These are phyloP conservation scores for Sarocladium strictum DNA, from an alignment of 2,329 filamentous ascomycete genomes.

Conservation along the genomic window DNA sequence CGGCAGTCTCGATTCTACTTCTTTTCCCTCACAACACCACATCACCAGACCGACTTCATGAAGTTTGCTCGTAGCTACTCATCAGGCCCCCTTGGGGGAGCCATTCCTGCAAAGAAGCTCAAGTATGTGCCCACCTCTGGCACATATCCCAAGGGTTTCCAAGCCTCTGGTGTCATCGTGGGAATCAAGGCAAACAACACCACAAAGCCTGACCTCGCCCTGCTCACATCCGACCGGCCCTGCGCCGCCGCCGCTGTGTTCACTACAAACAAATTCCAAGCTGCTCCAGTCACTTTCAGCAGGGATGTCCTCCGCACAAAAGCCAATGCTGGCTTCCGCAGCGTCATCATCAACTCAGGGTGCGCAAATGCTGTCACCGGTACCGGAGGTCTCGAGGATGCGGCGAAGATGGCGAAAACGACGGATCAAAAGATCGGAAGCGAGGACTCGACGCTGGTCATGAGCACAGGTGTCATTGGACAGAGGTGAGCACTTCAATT, in stretches of 20 bases:
- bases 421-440: slow-evolving; percentile 59
- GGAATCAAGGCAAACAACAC: slow-evolving; percentile 93
- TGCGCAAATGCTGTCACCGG: slow-evolving; percentile 97
- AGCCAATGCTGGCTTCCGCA: slow-evolving; percentile 64
- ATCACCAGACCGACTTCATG: slow-evolving; percentile 19
- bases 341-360: slow-evolving; percentile 88
- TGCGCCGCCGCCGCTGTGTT: slow-evolving; percentile 89
- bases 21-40: slow-evolving; percentile 12
- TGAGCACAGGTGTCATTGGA: slow-evolving; percentile 98
- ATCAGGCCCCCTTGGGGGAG: slow-evolving; percentile 21
- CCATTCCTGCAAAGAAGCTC: slow-evolving; percentile 73
- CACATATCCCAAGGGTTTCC: slow-evolving; percentile 86
- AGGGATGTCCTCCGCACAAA: slow-evolving; percentile 62
- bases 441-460: slow-evolving; percentile 69
- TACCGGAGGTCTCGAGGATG: slow-evolving; percentile 82
- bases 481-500: slow-evolving; percentile 55
- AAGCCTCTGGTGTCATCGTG: slow-evolving; percentile 79
- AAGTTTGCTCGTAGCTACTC: slow-evolving; percentile 29
- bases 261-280: slow-evolving; percentile 97
- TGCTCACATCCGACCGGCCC: slow-evolving; percentile 79
- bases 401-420: slow-evolving; percentile 71
- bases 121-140: slow-evolving; percentile 85
- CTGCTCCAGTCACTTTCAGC: slow-evolving; percentile 86
- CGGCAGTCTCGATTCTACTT: background rate
- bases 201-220: slow-evolving; percentile 81